Evolutionary conservation across 2,329 filamentous ascomycete species (phyloP), one percentile per base, ranked within the genome.

Genomic region (Lasiodiplodia theobromae): DNA sequence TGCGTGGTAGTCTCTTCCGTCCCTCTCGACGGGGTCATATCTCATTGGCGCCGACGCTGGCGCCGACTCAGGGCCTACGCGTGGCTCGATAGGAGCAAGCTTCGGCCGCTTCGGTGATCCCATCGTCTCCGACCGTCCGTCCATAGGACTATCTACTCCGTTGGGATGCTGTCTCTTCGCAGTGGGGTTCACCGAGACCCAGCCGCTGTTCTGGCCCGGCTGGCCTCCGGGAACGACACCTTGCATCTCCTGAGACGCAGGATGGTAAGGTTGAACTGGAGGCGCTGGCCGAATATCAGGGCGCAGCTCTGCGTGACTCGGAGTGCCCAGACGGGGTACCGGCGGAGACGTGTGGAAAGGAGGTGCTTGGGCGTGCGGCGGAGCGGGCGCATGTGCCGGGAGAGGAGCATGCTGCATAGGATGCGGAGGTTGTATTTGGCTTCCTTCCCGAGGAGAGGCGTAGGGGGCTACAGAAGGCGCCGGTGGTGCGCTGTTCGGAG

Each of bases 61-160:
- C 14, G 57, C 25, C 2, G 65, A 38, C 18, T 72, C 72, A 58
- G 76, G 77, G 31, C 72, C 71, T 12, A 72, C 72, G 44, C 80
- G 73, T 31, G 80, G 76, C 72, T 82, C 78, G 31, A 78, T 70
- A 3, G 78, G 78, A 16, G 77, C 80, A 18, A 84, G 74, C 70
- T 78, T 82, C n/a, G 78, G 81, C 28, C 83, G 77, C 69, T 85
- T 85, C 1, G 82, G 79, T 11, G 82, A 82, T 60, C 76, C 80
- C 7, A 78, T 69, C 31, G 71, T 44, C 71, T 65, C 76, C 70
- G 72, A 75, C 71, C 71, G 76, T 68, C 56, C 75, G 53, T 75
- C 74, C 49, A 72, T 74, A 10, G 74, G 72, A 44, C 72, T 77
- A 16, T 80, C 77, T 25, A 79, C 74, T n/a, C 78, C 78, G 40